Base-by-base conservation (phyloP, 228 moss, liverwort and hornwort species). In the Sphagnum magellanicum region DNA sequence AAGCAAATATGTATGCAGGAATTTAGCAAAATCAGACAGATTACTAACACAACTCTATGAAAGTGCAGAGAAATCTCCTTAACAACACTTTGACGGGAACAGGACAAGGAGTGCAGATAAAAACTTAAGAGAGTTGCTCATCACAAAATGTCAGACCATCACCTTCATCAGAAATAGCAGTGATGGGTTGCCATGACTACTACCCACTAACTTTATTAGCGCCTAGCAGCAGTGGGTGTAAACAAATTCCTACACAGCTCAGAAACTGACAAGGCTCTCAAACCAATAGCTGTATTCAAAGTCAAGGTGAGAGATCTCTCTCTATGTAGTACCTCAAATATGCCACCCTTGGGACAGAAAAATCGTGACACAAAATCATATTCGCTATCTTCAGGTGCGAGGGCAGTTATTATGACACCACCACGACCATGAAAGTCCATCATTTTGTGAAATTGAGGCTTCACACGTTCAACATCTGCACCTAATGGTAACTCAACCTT, bases 301-400 rank as follows among this genome's bases (percentile, higher is more conserved):
- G 32, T 32, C 32, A 32, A 32, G 32, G 32, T 32, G 32, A 32
- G 32, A 32, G 32, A 32, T 32, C 32, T 32, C 32, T 32, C 32
- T 32, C 32, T 32, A 32, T 32, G 32, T 32, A 32, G 32, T 73
- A 92, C 91, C 84, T 96, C 95, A 12, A 65, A 73, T 60, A 90
- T 12, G 71, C 90, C 91, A 13, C 63, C 0, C 68, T 87, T 97
- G 52, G 93, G 93, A 68, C 75, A 85, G 74, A 97, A 97, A 67
- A 84, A 87, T 12, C 97, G 89, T 72, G 91, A 97, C 65, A 85
- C 66, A 59, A 93, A 75, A 67, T 97, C 91, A 68, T 81, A 90
- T 55, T 82, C 75, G 72, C 90, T 85, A 62, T 73, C 77, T 49
- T 79, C 81, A 67, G 84, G 59, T 73, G 88, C 91, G 67, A 68